Evolutionary conservation across 352 stramenopile genomes (phyloP).

Genomic region (Globisporangium spinosum): DNA sequence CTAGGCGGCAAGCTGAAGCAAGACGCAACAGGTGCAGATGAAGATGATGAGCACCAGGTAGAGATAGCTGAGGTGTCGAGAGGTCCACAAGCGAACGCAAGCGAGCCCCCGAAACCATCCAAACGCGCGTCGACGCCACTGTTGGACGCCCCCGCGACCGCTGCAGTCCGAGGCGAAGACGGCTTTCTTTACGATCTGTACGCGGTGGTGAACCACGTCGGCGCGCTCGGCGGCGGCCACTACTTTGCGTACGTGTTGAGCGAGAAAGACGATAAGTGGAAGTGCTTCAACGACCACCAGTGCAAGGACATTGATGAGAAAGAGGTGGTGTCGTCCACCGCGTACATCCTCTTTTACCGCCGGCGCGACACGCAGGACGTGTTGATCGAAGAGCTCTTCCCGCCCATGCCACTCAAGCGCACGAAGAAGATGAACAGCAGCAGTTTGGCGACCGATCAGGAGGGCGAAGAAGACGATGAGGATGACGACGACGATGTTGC

Average conservation of each 20-base stretch:
- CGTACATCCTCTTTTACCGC: slow-evolving; percentile 91
- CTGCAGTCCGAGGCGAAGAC: slow-evolving; percentile 45
- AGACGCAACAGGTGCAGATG: background rate
- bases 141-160: slow-evolving; percentile 57
- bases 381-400: slow-evolving; percentile 74
- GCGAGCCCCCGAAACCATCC: background rate
- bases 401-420: slow-evolving; percentile 39
- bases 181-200: slow-evolving; percentile 94
- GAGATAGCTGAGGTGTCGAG: too few relatives aligned
- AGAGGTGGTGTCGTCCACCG: slow-evolving; percentile 81
- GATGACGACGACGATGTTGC: slow-evolving; percentile 22
- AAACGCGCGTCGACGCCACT: slow-evolving; percentile 26
- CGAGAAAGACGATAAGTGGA: slow-evolving; percentile 92
- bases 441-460: slow-evolving; percentile 3
- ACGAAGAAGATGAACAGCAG: slow-evolving; percentile 21
- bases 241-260: slow-evolving; percentile 90
- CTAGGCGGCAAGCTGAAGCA: slow-evolving; percentile 65
- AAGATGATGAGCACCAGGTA: background rate
- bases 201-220: slow-evolving; percentile 97
- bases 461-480: background rate
- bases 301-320: slow-evolving; percentile 87
- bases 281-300: slow-evolving; percentile 97
- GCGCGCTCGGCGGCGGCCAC: slow-evolving; percentile 93
- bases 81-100: background rate
- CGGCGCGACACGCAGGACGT: slow-evolving; percentile 64